Evolutionary conservation across 106 monocot species (phyloP).

Genomic region (Alisma plantagoaquatica): DNA sequence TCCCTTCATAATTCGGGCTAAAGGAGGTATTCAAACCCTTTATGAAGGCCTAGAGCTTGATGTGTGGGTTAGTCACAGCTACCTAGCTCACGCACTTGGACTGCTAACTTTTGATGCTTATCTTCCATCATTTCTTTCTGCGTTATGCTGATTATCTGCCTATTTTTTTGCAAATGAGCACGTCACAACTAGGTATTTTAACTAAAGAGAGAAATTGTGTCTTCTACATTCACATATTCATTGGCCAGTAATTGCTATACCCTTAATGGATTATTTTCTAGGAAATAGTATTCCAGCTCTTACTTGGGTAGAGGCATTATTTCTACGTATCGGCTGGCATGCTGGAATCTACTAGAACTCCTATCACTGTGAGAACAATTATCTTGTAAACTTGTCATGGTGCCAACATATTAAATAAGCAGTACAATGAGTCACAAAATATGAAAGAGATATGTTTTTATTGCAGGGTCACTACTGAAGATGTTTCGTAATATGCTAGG

Average conservation of each 20-base stretch:
- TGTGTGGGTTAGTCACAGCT: slow-evolving; percentile 67
- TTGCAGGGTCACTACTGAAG: neutral
- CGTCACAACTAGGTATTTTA: neutral
- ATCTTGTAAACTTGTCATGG: no score
- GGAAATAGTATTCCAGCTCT: slow-evolving; percentile 59
- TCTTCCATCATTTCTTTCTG: slow-evolving; percentile 75
- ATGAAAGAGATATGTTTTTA: neutral
- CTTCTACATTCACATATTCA: no score
- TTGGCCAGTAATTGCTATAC: slow-evolving; percentile 75
- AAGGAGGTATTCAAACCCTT: slow-evolving; percentile 31
- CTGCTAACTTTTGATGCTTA: slow-evolving; percentile 78
- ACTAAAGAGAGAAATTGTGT: neutral
- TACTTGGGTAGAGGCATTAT: slow-evolving; percentile 58
- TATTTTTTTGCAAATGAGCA: neutral
- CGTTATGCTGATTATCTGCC: slow-evolving; percentile 40
- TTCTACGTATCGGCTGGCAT: slow-evolving; percentile 61
- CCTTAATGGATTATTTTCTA: slow-evolving; percentile 58
- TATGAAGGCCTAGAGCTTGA: slow-evolving; percentile 65
- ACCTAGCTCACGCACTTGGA: slow-evolving; percentile 54
- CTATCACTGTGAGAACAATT: slow-evolving; percentile 43
- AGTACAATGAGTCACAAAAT: neutral
- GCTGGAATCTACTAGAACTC: slow-evolving; percentile 65
- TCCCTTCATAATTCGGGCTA: slow-evolving; percentile 40
- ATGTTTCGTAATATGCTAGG: slow-evolving; percentile 19
- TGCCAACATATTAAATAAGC: no score